These are phyloP conservation scores for Acanthochlamys bracteata DNA, from an alignment of 106 monocot genomes.

Conservation along the genomic window DNA sequence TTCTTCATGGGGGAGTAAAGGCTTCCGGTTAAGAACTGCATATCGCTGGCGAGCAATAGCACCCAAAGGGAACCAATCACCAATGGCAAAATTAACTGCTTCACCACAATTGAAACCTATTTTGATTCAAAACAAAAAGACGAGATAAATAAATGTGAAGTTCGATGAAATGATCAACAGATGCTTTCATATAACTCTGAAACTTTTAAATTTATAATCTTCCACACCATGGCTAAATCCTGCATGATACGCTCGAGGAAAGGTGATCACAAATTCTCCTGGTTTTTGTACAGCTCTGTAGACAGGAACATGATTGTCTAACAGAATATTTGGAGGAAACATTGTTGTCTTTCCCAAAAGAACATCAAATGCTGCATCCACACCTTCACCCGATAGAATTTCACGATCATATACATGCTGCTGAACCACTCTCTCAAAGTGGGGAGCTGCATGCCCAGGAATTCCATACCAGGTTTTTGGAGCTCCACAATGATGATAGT, in stretches of 20 bases:
- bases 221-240: conserved; percentile 87
- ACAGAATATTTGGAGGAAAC: conserved; percentile 81
- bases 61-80: conserved; percentile 90
- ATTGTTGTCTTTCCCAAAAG: conserved; percentile 91
- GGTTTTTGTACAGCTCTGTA: conserved; percentile 91
- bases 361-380: conserved; percentile 75
- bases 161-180: not conserved
- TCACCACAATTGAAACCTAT: conserved; percentile 97
- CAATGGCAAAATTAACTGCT: conserved; percentile 94
- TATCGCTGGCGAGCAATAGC: conserved; percentile 65
- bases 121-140: not conserved
- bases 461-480: conserved; percentile 97
- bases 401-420: conserved; percentile 62
- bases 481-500: conserved; percentile 99
- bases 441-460: conserved; percentile 71
- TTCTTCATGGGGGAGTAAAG: conserved; percentile 81
- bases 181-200: too few species aligned
- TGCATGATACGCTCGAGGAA: conserved; percentile 94
- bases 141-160: not conserved
- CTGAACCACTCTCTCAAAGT: conserved; percentile 64
- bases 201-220: not conserved
- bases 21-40: conserved; percentile 63
- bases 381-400: conserved; percentile 51
- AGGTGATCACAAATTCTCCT: conserved; percentile 87
- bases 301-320: conserved; percentile 80